phyloP scores from a whole-genome alignment of 305 asterid genomes.

The Ilex paraguariensis region DNA sequence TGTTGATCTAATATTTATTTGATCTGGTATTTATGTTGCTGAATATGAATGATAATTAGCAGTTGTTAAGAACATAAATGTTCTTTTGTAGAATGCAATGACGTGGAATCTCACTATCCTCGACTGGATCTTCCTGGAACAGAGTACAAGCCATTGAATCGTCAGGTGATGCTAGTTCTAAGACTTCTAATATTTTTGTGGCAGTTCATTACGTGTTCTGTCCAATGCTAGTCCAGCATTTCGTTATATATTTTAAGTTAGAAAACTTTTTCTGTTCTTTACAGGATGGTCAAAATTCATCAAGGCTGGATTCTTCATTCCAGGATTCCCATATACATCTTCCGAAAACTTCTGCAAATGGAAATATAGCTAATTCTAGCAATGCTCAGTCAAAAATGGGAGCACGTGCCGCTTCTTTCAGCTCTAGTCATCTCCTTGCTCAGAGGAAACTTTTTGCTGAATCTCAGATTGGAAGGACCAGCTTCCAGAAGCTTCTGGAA shows the following conservation, averaged over 20 bases:
- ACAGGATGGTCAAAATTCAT: slow-evolving; percentile 55
- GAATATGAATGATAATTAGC: too few relatives aligned
- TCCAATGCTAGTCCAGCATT: slow-evolving; percentile 6
- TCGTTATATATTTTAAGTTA: neutral
- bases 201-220: neutral
- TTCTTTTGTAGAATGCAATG: slow-evolving; percentile 51
- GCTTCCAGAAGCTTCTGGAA: slow-evolving; percentile 88
- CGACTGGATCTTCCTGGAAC: slow-evolving; percentile 68
- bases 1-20: too few relatives aligned
- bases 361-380: slow-evolving; percentile 36
- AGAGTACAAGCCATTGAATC: slow-evolving; percentile 57
- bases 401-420: slow-evolving; percentile 46
- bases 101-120: slow-evolving; percentile 80
- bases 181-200: slow-evolving; percentile 1
- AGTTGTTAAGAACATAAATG: neutral
- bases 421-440: slow-evolving; percentile 54
- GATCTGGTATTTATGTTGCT: too few relatives aligned
- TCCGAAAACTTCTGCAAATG: slow-evolving; percentile 39
- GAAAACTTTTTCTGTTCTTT: slow-evolving; percentile 6
- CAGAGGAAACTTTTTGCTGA: slow-evolving; percentile 82
- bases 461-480: slow-evolving; percentile 80
- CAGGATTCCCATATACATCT: slow-evolving; percentile 23
- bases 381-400: slow-evolving; percentile 37
- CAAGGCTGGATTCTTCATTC: slow-evolving; percentile 25
- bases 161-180: slow-evolving; percentile 45